A percentile compares a stretch with the other conserved stretches of the same genome.
Conservation (phyloP, 345 rosid genomes). For the Rhizophora apiculata region DNA sequence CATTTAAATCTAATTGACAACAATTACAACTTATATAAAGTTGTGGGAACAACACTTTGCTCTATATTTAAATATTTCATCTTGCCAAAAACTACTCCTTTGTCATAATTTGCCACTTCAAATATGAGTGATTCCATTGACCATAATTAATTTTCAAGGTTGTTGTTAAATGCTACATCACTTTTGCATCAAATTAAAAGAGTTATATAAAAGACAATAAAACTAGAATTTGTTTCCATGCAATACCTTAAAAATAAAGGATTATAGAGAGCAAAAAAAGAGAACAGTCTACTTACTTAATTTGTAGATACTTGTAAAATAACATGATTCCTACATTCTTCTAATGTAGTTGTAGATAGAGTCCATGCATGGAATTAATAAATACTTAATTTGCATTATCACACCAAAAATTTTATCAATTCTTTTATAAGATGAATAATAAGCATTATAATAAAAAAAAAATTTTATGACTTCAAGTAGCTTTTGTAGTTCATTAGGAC, state of each 20-base stretch:
- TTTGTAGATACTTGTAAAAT: conserved; percentile 95
- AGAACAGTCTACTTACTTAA: conserved; percentile 40
- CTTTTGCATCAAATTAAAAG: no score
- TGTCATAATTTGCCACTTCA: no score
- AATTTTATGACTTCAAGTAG: conserved; percentile 77
- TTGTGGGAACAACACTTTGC: no score
- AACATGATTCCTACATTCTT: conserved; percentile 96
- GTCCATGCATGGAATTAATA: conserved; percentile 21
- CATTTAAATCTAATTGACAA: no score
- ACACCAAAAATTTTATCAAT: conserved; percentile 1
- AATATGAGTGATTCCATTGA: no score
- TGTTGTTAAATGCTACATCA: no score
- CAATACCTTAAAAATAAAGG: background rate
- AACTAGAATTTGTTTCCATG: background rate
- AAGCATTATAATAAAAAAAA: conserved; percentile 38
- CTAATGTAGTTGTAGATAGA: background rate
- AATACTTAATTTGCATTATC: conserved; percentile 6
- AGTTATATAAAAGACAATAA: no score
- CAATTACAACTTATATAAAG: no score
- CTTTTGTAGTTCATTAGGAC: conserved; percentile 85
- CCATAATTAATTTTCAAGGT: no score
- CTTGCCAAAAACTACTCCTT: no score
- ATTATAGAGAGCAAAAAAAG: background rate
- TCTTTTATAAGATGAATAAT: conserved; percentile 19
- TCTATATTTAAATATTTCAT: no score